phyloP scores from a whole-genome alignment of 164 flowering plant genomes.

The Akebia trifoliata region DNA sequence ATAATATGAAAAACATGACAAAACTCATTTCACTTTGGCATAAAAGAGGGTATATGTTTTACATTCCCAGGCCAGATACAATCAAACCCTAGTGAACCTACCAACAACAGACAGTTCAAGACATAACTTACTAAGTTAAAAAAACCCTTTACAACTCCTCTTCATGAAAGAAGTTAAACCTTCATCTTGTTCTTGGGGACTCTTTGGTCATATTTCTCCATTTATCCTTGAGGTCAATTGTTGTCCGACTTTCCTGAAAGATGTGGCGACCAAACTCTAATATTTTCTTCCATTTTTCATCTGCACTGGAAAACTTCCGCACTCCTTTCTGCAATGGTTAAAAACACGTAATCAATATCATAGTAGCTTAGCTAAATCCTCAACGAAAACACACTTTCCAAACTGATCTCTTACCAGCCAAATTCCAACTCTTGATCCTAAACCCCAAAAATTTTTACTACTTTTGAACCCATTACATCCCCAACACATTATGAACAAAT shows the following conservation, averaged over 20 bases:
- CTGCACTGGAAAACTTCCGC: background rate
- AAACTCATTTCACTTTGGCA: no score
- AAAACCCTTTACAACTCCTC: slow-evolving; percentile 2
- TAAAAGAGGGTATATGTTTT: no score
- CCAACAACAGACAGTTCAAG: no score
- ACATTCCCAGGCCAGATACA: no score
- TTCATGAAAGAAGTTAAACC: background rate
- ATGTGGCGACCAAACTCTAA: slow-evolving; percentile 6
- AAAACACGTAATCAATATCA: background rate
- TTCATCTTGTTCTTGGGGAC: slow-evolving; percentile 1
- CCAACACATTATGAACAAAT: no score
- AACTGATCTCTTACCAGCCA: background rate
- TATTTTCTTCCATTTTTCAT: slow-evolving; percentile 13
- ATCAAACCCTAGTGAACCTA: no score
- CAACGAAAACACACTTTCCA: no score
- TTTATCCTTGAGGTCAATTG: slow-evolving; percentile 15
- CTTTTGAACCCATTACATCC: background rate
- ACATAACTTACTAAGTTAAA: no score
- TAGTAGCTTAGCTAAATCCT: no score
- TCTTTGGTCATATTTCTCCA: slow-evolving; percentile 11
- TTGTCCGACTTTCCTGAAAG: slow-evolving; percentile 9
- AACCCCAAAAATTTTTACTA: background rate
- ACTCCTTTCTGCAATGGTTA: slow-evolving; percentile 13
- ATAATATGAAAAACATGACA: no score
- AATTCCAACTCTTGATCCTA: background rate